A percentile compares a stretch with the other conserved stretches of the same genome.
phyloP scores from a whole-genome alignment of 257 asterid genomes.

The Mentha longifolia region DNA sequence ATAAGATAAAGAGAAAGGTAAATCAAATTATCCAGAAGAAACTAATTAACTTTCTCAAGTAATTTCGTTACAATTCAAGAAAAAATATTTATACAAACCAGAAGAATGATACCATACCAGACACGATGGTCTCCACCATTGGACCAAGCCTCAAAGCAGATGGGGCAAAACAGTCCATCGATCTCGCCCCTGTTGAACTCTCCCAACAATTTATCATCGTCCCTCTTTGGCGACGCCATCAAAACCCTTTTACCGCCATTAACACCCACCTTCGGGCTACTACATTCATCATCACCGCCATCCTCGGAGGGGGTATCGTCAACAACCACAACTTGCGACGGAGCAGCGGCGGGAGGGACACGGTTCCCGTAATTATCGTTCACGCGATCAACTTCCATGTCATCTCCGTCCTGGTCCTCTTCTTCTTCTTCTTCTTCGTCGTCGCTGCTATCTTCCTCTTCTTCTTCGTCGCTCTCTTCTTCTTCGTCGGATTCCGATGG shows the following conservation, averaged over 20 bases:
- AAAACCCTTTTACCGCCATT: slow-evolving; percentile 20
- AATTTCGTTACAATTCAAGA: not conserved
- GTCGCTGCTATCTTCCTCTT: slow-evolving; percentile 25
- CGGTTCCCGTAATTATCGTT: slow-evolving; percentile 18
- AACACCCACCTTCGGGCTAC: slow-evolving; percentile 30
- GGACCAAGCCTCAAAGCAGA: slow-evolving; percentile 91
- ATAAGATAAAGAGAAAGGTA: slow-evolving; percentile 13
- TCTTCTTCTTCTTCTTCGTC: slow-evolving; percentile 37
- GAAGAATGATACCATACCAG: slow-evolving; percentile 52
- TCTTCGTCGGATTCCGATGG: too few relatives aligned
- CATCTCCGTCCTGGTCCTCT: slow-evolving; percentile 32
- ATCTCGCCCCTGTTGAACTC: slow-evolving; percentile 58
- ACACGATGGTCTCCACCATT: slow-evolving; percentile 74
- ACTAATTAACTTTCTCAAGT: not conserved
- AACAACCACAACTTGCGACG: slow-evolving; percentile 31
- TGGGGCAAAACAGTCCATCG: slow-evolving; percentile 83
- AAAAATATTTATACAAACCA: not conserved
- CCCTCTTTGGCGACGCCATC: slow-evolving; percentile 34
- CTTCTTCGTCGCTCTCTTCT: slow-evolving; percentile 26
- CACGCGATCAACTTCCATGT: slow-evolving; percentile 28
- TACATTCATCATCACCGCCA: slow-evolving; percentile 29
- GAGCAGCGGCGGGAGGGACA: slow-evolving; percentile 23
- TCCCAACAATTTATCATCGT: slow-evolving; percentile 29
- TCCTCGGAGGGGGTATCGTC: slow-evolving; percentile 25
- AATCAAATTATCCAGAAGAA: not conserved